Evolutionary conservation across 345 rosid genomes (phyloP).

Genomic region (Moricandia arvensis): DNA sequence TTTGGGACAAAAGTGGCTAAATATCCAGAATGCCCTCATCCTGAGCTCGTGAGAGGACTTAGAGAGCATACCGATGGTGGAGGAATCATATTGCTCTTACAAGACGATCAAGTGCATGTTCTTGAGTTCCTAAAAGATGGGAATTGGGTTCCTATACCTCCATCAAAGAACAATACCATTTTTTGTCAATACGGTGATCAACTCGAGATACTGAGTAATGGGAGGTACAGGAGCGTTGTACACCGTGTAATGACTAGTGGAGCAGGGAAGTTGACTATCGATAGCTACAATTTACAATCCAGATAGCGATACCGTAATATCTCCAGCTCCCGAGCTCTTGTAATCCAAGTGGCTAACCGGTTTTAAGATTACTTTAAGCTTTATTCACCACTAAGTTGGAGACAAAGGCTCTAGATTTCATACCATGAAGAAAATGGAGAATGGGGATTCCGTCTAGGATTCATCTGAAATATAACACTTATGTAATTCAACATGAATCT

Average conservation of each 20-base stretch:
- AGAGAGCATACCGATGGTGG: constrained; percentile 92
- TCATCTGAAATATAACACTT: constrained; percentile 5
- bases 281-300: constrained; percentile 93
- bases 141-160: constrained; percentile 73
- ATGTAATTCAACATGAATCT: neutral
- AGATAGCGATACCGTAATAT: constrained; percentile 66
- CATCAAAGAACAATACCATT: constrained; percentile 77
- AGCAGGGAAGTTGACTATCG: constrained; percentile 79
- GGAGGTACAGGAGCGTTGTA: constrained; percentile 65
- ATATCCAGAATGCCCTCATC: constrained; percentile 74
- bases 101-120: constrained; percentile 87
- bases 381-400: constrained; percentile 65
- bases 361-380: constrained; percentile 81
- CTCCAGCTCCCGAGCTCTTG: constrained; percentile 63
- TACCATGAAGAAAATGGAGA: constrained; percentile 58
- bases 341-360: constrained; percentile 57
- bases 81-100: constrained; percentile 82
- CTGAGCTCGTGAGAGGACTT: constrained; percentile 80
- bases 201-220: constrained; percentile 81
- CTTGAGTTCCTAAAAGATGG: constrained; percentile 84
- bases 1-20: constrained; percentile 89
- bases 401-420: constrained; percentile 66
- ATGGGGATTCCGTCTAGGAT: constrained; percentile 23
- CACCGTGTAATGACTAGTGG: constrained; percentile 77
- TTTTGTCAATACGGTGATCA: constrained; percentile 81